Percentiles rank a stretch among this genome's conserved stretches.
Evolutionary conservation across 2,329 filamentous ascomycete species (phyloP).

Genomic region (Epichloe hybrida): DNA sequence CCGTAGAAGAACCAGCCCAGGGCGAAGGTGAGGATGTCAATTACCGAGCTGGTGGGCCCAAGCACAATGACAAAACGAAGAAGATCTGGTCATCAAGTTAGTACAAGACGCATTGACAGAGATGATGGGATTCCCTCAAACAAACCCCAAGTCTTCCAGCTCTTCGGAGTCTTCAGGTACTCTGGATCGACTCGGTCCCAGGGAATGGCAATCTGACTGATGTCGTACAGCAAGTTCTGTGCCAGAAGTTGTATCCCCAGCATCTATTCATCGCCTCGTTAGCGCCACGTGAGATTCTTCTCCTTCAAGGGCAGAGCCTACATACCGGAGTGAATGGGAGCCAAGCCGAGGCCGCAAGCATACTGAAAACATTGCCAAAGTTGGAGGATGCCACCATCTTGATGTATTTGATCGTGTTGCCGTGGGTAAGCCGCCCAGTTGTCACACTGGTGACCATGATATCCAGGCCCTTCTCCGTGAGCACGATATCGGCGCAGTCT

Average conservation of each 20-base stretch:
- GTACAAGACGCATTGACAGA: neutral
- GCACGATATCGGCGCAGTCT: conserved; percentile 16
- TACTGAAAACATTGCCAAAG: conserved; percentile 18
- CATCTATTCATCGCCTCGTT: conserved; percentile 8
- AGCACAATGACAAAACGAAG: conserved; percentile 15
- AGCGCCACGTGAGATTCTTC: neutral
- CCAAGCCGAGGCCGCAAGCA: conserved; percentile 16
- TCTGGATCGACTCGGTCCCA: conserved; percentile 16
- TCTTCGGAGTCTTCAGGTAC: conserved; percentile 13
- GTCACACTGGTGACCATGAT: conserved; percentile 15
- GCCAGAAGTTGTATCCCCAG: conserved; percentile 13
- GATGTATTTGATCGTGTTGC: conserved; percentile 18
- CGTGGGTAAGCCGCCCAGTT: conserved; percentile 14
- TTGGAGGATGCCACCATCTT: conserved; percentile 20
- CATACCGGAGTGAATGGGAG: conserved; percentile 13
- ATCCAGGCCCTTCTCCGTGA: conserved; percentile 17
- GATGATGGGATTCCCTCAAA: too few relatives aligned
- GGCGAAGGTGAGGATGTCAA: conserved; percentile 13
- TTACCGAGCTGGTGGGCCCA: conserved; percentile 16
- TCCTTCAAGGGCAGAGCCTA: neutral
- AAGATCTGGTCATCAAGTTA: conserved; percentile 9
- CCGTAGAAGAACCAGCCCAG: conserved; percentile 14
- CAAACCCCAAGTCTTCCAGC: conserved; percentile 12
- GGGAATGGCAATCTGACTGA: conserved; percentile 17
- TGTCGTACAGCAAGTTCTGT: conserved; percentile 17